Evolutionary conservation across 257 asterid species (phyloP).

Genomic region (Salvia rosmarinus): DNA sequence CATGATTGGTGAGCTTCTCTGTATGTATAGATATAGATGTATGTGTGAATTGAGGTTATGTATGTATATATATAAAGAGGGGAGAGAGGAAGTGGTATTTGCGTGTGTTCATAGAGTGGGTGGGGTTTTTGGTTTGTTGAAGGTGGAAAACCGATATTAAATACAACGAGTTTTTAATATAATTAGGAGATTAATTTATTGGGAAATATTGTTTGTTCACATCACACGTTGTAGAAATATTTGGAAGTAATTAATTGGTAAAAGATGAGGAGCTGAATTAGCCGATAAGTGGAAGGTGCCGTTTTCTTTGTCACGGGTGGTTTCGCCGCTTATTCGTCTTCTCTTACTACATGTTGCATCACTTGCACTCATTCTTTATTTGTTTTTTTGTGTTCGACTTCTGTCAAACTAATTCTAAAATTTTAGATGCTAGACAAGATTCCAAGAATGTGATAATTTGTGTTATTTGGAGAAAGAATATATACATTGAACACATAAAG

Average conservation of each 20-base stretch:
- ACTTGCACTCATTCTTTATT: too few species aligned
- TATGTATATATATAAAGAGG: not conserved
- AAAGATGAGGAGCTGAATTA: too few species aligned
- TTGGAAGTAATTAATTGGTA: too few species aligned
- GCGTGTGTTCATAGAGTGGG: not conserved
- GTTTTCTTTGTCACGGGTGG: conserved; percentile 20
- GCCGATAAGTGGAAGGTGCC: conserved; percentile 23
- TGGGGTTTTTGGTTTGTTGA: not conserved
- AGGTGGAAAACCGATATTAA: not conserved
- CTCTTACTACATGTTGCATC: not conserved
- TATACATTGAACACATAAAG: too few species aligned
- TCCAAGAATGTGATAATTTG: too few species aligned
- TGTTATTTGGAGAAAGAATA: too few species aligned
- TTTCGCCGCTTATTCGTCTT: not conserved
- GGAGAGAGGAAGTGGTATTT: not conserved
- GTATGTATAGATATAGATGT: too few species aligned
- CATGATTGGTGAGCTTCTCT: conserved; percentile 35
- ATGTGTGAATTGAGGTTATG: not conserved
- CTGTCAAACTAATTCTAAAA: not conserved
- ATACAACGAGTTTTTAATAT: not conserved
- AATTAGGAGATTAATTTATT: not conserved
- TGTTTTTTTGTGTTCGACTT: not conserved
- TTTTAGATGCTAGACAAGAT: too few species aligned
- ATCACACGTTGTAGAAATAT: too few species aligned
- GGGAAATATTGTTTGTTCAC: not conserved